Percentiles rank a stretch among this genome's conserved stretches.
Conservation (phyloP, 257 asterid genomes). For the Thymus mandschuricus region DNA sequence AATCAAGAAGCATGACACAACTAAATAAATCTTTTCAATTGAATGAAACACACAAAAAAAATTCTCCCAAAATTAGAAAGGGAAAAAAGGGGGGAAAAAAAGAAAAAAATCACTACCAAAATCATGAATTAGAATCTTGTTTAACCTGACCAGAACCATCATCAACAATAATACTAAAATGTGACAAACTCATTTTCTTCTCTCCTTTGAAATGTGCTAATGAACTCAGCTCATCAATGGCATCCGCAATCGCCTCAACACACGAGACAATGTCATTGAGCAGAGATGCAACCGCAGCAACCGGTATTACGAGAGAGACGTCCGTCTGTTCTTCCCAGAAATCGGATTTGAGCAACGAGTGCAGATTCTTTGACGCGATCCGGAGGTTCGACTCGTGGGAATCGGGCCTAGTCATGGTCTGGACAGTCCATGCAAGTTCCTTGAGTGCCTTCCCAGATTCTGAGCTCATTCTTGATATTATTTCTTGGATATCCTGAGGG, state of each 20-base stretch:
- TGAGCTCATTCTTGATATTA: conserved; percentile 49
- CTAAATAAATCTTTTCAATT: neutral
- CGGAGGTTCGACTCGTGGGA: conserved; percentile 44
- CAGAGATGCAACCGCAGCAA: conserved; percentile 61
- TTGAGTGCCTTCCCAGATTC: conserved; percentile 69
- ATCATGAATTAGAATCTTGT: conserved; percentile 20
- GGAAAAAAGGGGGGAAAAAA: neutral
- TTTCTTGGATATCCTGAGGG: conserved; percentile 43
- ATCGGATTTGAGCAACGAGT: conserved; percentile 51
- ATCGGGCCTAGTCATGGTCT: conserved; percentile 52
- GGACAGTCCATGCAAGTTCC: conserved; percentile 50
- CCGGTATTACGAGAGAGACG: conserved; percentile 47
- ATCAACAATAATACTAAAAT: conserved; percentile 32
- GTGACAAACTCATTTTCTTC: conserved; percentile 13
- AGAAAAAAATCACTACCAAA: neutral
- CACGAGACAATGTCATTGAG: conserved; percentile 49
- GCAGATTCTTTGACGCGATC: conserved; percentile 47
- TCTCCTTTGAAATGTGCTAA: conserved; percentile 53
- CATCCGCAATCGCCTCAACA: conserved; percentile 54
- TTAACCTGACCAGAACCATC: conserved; percentile 27
- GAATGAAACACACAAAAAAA: neutral
- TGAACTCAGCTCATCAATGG: conserved; percentile 62
- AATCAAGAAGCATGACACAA: neutral
- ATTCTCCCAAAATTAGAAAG: neutral
- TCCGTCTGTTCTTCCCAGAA: conserved; percentile 38